Conservation (phyloP, 495 filamentous ascomycete species). For the Xylaria acuta region DNA sequence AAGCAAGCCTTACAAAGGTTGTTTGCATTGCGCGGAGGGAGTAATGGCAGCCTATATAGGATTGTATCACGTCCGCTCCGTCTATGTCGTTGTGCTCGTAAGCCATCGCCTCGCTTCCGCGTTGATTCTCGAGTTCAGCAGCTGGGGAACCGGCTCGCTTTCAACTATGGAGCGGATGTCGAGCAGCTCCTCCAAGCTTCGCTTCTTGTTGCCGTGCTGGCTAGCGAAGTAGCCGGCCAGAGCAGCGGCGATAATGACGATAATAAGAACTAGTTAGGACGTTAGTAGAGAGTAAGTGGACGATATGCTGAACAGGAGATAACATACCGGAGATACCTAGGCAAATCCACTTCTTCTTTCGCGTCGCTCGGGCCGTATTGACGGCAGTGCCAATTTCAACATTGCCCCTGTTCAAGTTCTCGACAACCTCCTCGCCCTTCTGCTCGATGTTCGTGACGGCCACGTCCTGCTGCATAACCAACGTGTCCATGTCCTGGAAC, state of each 20-base stretch:
- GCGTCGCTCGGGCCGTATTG: constrained; percentile 74
- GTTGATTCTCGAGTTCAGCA: constrained; percentile 34
- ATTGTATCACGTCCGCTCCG: neutral
- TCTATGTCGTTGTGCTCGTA: constrained; percentile 21
- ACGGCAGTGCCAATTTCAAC: constrained; percentile 79
- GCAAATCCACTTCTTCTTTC: constrained; percentile 99
- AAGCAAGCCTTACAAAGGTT: neutral
- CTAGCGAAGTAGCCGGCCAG: constrained; percentile 55
- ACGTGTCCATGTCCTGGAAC: constrained; percentile 82
- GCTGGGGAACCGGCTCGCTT: constrained; percentile 24
- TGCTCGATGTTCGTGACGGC: constrained; percentile 78
- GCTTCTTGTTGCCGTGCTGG: constrained; percentile 29
- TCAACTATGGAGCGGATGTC: constrained; percentile 31
- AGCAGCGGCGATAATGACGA: constrained; percentile 57
- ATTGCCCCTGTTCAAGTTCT: constrained; percentile 81
- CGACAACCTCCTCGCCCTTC: constrained; percentile 77
- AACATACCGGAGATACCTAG: constrained; percentile 79
- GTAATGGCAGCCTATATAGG: neutral
- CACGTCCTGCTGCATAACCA: constrained; percentile 83
- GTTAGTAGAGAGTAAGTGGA: constrained; percentile 31
- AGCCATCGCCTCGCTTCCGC: constrained; percentile 30
- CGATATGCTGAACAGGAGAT: constrained; percentile 8
- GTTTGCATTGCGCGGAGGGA: neutral
- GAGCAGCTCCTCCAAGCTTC: constrained; percentile 38
- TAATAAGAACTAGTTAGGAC: constrained; percentile 50